Percentiles rank a stretch among this genome's conserved stretches.
These are phyloP conservation scores for Cryptococcus hybrid DNA, from an alignment of 1,284 basidiomycete species.

Conservation along the genomic window DNA sequence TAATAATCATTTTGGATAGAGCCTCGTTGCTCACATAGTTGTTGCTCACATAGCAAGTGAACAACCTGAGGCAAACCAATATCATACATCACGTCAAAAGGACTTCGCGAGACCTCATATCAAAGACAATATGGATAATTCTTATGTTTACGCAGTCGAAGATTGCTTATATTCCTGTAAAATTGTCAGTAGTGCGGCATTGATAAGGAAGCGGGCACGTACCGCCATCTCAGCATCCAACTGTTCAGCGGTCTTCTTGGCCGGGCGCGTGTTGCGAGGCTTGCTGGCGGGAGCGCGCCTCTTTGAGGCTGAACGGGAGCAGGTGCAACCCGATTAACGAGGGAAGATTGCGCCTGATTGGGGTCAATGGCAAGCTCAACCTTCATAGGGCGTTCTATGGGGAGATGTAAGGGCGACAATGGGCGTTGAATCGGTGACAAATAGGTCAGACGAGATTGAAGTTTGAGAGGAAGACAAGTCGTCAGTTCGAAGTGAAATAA, in stretches of 20 bases:
- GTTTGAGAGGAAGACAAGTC: not conserved
- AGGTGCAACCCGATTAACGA: conserved; percentile 57
- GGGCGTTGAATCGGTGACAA: too few relatives aligned
- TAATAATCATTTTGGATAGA: too few relatives aligned
- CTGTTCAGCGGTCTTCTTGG: conserved; percentile 57
- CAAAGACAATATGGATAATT: too few relatives aligned
- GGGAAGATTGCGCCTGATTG: conserved; percentile 51
- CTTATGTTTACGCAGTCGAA: conserved; percentile 12
- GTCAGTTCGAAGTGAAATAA: conserved; percentile 2
- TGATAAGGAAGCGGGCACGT: conserved; percentile 54
- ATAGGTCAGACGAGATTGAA: too few relatives aligned
- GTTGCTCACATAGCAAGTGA: too few relatives aligned
- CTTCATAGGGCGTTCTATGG: conserved; percentile 92
- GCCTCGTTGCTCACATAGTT: too few relatives aligned
- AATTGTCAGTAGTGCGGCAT: not conserved
- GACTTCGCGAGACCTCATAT: too few relatives aligned
- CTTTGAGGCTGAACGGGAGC: conserved; percentile 49
- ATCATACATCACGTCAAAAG: too few relatives aligned
- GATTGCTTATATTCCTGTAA: conserved; percentile 38
- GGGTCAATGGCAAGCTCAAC: conserved; percentile 96
- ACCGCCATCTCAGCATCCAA: conserved; percentile 64
- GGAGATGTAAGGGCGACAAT: too few relatives aligned
- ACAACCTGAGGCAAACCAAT: too few relatives aligned
- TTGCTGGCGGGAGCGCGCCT: conserved; percentile 54
- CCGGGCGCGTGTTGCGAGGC: conserved; percentile 47